phyloP scores from a whole-genome alignment of 176 grass and related monocot genomes.

The Dactylis glomerata region DNA sequence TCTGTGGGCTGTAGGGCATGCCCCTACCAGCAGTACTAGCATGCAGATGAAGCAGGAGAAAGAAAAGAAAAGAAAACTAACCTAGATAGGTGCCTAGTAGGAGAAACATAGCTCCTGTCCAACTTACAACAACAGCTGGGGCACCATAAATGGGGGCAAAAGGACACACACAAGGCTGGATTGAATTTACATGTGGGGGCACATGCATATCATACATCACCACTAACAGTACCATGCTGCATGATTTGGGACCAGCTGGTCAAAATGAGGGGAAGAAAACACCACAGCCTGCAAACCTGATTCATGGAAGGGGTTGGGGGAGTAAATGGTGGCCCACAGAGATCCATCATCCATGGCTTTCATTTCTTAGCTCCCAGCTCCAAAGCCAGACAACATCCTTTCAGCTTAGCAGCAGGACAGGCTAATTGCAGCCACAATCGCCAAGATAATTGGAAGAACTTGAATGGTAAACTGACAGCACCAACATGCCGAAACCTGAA shows the following conservation, averaged over 20 bases:
- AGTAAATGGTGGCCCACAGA: not conserved
- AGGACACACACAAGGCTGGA: slow-evolving; percentile 35
- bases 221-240: slow-evolving; percentile 38
- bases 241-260: slow-evolving; percentile 42
- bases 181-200: slow-evolving; percentile 41
- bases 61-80: not conserved
- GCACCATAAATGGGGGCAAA: slow-evolving; percentile 51
- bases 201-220: slow-evolving; percentile 39
- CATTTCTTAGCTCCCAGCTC: slow-evolving; percentile 20
- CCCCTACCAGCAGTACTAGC: not conserved
- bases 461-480: not conserved
- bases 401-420: slow-evolving; percentile 12
- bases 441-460: not conserved
- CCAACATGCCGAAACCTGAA: slow-evolving; percentile 11
- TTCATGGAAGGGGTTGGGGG: slow-evolving; percentile 6
- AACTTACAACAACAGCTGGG: slow-evolving; percentile 31
- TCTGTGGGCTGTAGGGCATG: not conserved
- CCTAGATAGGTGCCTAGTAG: slow-evolving; percentile 15
- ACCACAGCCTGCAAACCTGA: slow-evolving; percentile 30
- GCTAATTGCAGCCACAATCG: not conserved
- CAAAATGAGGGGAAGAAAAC: slow-evolving; percentile 27
- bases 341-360: slow-evolving; percentile 6
- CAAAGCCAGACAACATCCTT: not conserved
- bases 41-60: not conserved
- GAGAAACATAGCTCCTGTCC: slow-evolving; percentile 27